These are phyloP conservation scores for Nicotiana obtusifolia DNA, from an alignment of 257 asterid genomes.

Conservation along the genomic window DNA sequence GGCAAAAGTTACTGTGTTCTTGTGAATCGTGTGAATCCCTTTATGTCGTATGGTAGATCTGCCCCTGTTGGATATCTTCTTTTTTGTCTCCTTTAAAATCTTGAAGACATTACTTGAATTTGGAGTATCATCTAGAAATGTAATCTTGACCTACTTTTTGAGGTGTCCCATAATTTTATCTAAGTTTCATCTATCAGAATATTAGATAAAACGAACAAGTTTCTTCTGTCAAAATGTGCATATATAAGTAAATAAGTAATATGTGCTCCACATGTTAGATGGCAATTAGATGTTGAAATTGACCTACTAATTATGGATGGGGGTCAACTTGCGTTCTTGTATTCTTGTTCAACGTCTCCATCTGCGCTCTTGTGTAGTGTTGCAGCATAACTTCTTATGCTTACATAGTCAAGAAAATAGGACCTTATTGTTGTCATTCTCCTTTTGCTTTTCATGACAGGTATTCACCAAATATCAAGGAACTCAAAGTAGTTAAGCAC, in stretches of 20 bases:
- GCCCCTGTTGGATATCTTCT: background rate
- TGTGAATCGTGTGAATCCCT: too few species aligned
- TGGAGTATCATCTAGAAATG: background rate
- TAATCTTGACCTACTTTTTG: background rate
- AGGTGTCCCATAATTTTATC: background rate
- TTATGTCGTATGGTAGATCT: too few species aligned
- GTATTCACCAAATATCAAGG: slow-evolving; percentile 82
- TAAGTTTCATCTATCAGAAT: too few species aligned
- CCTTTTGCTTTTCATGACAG: slow-evolving; percentile 30
- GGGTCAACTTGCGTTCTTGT: background rate
- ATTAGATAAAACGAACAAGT: background rate
- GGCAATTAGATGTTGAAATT: background rate
- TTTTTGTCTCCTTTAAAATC: background rate
- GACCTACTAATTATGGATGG: background rate
- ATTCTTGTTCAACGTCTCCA: background rate
- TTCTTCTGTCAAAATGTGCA: background rate
- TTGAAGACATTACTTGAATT: background rate
- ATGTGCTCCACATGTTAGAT: background rate
- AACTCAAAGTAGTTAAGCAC: slow-evolving; percentile 69
- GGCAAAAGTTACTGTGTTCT: too few species aligned
- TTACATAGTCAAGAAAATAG: background rate
- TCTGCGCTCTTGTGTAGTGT: background rate
- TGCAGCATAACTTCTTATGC: background rate
- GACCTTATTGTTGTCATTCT: background rate
- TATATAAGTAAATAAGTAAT: background rate